phyloP scores from a whole-genome alignment of 163 green algal species.

The Chlamydomonas reinhardtii region DNA sequence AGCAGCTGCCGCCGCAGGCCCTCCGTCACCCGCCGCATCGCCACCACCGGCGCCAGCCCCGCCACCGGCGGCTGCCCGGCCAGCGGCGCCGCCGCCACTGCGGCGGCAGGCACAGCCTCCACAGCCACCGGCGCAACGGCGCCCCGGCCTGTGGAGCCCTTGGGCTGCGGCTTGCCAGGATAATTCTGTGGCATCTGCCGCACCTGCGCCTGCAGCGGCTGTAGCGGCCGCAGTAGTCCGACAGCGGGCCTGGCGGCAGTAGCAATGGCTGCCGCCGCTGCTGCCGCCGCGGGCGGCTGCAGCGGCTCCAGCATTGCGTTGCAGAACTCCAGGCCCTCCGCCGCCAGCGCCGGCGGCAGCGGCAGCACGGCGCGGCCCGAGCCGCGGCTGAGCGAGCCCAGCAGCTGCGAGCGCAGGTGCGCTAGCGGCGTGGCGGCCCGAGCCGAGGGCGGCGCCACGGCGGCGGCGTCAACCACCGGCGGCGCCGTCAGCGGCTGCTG shows the following conservation, averaged over 20 bases:
- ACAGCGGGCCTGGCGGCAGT: too few species aligned
- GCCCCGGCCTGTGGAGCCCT: neutral
- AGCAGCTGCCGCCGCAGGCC: conserved; percentile 34
- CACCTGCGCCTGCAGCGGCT: too few species aligned
- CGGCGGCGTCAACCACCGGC: neutral
- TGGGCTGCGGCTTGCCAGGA: neutral
- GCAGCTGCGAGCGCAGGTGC: neutral
- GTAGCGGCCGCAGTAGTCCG: too few species aligned
- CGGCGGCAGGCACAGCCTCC: neutral
- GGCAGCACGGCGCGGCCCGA: conserved; percentile 28
- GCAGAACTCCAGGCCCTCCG: conserved; percentile 32
- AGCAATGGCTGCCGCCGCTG: too few species aligned
- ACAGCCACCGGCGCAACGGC: neutral
- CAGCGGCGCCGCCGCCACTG: neutral
- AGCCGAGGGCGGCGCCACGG: neutral
- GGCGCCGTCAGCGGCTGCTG: too few species aligned
- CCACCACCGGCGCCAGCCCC: conserved; percentile 10
- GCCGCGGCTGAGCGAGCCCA: neutral
- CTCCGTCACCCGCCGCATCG: conserved; percentile 20
- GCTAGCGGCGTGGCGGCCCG: neutral
- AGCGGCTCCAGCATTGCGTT: conserved; percentile 32
- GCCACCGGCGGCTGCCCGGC: neutral
- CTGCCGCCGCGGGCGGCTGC: neutral
- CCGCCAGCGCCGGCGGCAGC: conserved; percentile 12
- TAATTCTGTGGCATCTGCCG: neutral